phyloP scores from a whole-genome alignment of 2,329 filamentous ascomycete species.

The Nigrospora oryzae region DNA sequence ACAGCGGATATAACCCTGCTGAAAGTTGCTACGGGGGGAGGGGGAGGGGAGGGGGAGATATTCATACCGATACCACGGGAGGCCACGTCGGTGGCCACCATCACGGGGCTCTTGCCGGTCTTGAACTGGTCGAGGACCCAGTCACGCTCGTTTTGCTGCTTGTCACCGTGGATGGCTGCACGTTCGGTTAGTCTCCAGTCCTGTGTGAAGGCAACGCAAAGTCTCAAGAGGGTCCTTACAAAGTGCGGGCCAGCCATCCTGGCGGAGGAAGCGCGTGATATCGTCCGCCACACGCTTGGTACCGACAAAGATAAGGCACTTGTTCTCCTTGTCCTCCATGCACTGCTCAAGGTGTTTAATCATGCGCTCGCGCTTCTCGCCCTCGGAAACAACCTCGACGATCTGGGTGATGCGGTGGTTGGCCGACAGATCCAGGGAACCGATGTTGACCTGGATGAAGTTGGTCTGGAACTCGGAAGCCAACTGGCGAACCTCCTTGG shows the following conservation, averaged over 20 bases:
- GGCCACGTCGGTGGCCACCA: conserved; percentile 99
- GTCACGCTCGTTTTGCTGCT: conserved; percentile 98
- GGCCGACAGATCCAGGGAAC: conserved; percentile 89
- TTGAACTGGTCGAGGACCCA: conserved; percentile 99
- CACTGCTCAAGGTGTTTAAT: conserved; percentile 95
- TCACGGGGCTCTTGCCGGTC: conserved; percentile 97
- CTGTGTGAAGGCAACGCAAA: not conserved
- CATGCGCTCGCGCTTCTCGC: conserved; percentile 97
- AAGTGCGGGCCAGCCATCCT: conserved; percentile 95
- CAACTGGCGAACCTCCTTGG: conserved; percentile 92
- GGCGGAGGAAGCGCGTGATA: conserved; percentile 92
- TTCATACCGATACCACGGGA: conserved; percentile 99
- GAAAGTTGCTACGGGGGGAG: conserved; percentile 41
- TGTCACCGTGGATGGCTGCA: conserved; percentile 95
- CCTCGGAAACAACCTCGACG: conserved; percentile 90
- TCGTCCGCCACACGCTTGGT: conserved; percentile 96
- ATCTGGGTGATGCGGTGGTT: conserved; percentile 98
- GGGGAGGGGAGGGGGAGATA: conserved; percentile 47
- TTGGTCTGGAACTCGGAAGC: conserved; percentile 86
- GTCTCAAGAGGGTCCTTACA: conserved; percentile 56
- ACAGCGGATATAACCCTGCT: conserved; percentile 54
- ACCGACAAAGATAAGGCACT: conserved; percentile 88
- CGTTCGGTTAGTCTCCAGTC: no score
- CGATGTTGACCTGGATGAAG: conserved; percentile 98
- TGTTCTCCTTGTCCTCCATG: conserved; percentile 94